Base-by-base conservation (phyloP, 2,329 filamentous ascomycete genomes). In the Aspergillus udagawae region DNA sequence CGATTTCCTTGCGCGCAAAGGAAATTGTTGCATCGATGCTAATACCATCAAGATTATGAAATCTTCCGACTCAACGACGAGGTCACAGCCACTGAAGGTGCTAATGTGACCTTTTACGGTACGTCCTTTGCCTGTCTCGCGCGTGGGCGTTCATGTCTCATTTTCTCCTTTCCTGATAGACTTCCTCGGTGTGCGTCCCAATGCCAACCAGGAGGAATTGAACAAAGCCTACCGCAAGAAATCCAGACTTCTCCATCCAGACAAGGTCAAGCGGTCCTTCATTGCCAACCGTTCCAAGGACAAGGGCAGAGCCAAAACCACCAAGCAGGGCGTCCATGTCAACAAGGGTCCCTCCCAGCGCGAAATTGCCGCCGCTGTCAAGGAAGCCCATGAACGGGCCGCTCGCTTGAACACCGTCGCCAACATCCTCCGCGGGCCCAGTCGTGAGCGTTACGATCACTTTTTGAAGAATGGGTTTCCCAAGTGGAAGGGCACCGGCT, bases 41-140 rank as follows among this genome's bases (percentile, higher is more conserved):
- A 95, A 38, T 17, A 32, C 3, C 14, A 5, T 38, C n/a, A 38
- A 38, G 94, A 99, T 77, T 91, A 95, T 72, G 94, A 99, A 78
- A 97, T 99, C 79, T 99, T 99, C 80, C 90, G 92, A 67, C 83
- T 99, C 61, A 88, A 88, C 70, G 92, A 97, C 78, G 94, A 97
- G 73, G 84, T 99, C 55, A 79, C 84, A 59, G 77, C 85, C 48
- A 80, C 86, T 63, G 90, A 97, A 74, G 92, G 94, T 57, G 69
- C 81, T 52, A 87, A 90, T 61, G 83, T 91, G 59, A 94, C 90
- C 66, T 99, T 99, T 77, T 99, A 99, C 84, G 81, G 79, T 81
- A 72, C n/a, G 60, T 49, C 48, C 27, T 35, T 38, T 21, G 29
- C 21, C 45, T 25, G 28, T 52, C 57, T 29, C 50, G 32, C 20